phyloP scores from a whole-genome alignment of 306 rosid species.

The Fagus crenata region DNA sequence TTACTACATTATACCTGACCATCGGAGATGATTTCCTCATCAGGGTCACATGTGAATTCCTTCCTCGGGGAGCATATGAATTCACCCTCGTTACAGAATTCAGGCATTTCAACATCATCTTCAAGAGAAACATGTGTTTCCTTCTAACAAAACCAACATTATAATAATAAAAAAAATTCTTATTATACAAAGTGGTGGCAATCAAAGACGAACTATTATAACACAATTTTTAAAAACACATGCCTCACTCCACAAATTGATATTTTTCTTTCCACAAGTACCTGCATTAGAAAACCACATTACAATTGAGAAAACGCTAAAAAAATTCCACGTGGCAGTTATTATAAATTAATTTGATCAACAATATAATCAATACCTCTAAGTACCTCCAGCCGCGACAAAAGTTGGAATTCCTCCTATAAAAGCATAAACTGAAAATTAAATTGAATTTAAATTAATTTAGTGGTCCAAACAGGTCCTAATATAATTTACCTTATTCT shows the following conservation, averaged over 20 bases:
- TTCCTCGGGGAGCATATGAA: constrained; percentile 10
- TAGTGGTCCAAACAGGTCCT: not conserved
- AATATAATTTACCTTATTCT: constrained; percentile 38
- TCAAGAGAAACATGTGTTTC: constrained; percentile 32
- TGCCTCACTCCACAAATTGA: constrained; percentile 35
- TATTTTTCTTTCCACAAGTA: constrained; percentile 13
- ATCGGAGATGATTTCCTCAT: constrained; percentile 42
- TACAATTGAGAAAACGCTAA: not conserved
- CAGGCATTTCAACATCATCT: constrained; percentile 64
- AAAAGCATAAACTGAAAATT: not conserved
- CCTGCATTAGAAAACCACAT: constrained; percentile 35
- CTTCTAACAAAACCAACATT: constrained; percentile 34
- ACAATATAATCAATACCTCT: constrained; percentile 40
- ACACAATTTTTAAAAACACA: not conserved
- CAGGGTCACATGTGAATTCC: constrained; percentile 35
- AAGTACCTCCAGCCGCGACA: constrained; percentile 54
- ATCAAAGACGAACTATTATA: not conserved
- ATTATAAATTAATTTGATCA: not conserved
- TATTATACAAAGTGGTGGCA: not conserved
- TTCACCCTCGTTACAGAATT: constrained; percentile 39
- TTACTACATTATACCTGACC: constrained; percentile 35
- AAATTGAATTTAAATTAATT: not conserved
- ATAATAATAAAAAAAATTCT: not conserved
- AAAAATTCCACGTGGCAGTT: constrained; percentile 2
- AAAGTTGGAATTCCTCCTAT: constrained; percentile 49